A percentile compares a stretch with the other conserved stretches of the same genome.
Conservation (phyloP, 179 eudicot genomes). For the Beta lomatogona region DNA sequence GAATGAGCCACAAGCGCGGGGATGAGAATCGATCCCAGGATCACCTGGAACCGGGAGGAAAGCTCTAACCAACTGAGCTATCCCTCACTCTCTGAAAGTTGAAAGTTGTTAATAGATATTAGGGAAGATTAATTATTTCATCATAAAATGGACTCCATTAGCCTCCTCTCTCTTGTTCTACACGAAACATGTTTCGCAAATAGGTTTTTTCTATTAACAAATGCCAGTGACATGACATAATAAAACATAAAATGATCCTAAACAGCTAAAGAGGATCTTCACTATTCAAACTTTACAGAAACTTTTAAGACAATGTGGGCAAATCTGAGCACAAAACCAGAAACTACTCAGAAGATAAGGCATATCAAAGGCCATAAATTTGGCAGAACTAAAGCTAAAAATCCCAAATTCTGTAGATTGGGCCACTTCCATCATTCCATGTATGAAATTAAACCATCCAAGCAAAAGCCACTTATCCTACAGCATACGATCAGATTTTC, state of each 20-base stretch:
- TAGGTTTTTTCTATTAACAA: not conserved
- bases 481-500: constrained; percentile 5
- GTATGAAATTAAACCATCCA: not conserved
- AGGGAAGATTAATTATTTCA: too few species aligned
- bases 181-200: too few species aligned
- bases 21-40: too few species aligned
- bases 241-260: not conserved
- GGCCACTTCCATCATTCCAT: constrained; percentile 7
- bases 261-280: not conserved
- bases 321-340: not conserved
- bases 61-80: too few species aligned
- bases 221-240: not conserved
- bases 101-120: too few species aligned
- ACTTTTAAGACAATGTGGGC: not conserved
- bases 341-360: constrained; percentile 8
- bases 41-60: too few species aligned
- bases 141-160: too few species aligned
- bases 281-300: not conserved
- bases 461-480: constrained; percentile 2
- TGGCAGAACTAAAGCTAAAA: not conserved
- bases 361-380: constrained; percentile 8
- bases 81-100: too few species aligned
- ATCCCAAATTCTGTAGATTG: not conserved
- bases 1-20: too few species aligned
- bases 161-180: too few species aligned